Evolutionary conservation across 1,284 basidiomycete species (phyloP).

Genomic region (Pseudozyma sp.): DNA sequence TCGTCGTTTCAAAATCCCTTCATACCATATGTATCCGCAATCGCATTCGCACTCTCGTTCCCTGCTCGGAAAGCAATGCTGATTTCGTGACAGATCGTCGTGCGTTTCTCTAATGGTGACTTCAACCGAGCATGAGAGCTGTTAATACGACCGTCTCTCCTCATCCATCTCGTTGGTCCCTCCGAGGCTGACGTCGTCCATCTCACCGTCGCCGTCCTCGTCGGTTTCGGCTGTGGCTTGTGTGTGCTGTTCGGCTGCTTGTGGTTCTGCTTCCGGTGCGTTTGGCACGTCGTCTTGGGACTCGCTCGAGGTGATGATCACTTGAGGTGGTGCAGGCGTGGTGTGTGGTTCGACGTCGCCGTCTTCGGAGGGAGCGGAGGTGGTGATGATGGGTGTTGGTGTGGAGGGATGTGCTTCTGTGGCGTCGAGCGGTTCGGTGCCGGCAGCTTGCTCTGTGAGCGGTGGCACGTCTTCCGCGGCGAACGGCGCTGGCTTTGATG

Average conservation of each 20-base stretch:
- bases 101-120: no score
- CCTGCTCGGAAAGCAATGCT: no score
- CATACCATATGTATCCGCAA: no score
- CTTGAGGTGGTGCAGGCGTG: constrained; percentile 22
- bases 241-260: not conserved
- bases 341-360: constrained; percentile 9
- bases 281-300: constrained; percentile 12
- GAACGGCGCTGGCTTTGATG: constrained; percentile 6
- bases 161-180: constrained; percentile 22
- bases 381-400: constrained; percentile 36
- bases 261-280: not conserved
- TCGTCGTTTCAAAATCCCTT: not conserved
- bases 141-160: constrained; percentile 10
- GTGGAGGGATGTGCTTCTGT: constrained; percentile 4
- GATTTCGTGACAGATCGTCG: no score
- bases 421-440: constrained; percentile 5
- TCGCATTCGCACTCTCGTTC: no score
- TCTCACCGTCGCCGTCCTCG: constrained; percentile 44
- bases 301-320: constrained; percentile 37
- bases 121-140: no score
- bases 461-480: constrained; percentile 16
- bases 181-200: constrained; percentile 47
- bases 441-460: constrained; percentile 3
- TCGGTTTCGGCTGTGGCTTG: constrained; percentile 3
- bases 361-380: constrained; percentile 37